A percentile compares a stretch with the other conserved stretches of the same genome.
Evolutionary conservation across 805 yeast genomes (phyloP).

Genomic region (Komagataella populi): DNA sequence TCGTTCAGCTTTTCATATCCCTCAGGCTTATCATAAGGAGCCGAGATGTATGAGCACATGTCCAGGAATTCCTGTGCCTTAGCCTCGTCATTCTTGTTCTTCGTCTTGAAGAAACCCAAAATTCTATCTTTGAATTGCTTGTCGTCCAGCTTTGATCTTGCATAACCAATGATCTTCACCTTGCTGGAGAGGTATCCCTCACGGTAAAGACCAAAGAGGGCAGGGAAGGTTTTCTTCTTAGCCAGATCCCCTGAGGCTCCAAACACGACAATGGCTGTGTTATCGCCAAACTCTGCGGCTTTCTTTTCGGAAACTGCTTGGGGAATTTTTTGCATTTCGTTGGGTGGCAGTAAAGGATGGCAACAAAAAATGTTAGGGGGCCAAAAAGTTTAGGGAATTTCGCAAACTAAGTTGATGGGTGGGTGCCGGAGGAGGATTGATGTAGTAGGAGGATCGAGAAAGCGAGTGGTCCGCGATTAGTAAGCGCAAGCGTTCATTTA

Average conservation of each 20-base stretch:
- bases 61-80: slow-evolving; percentile 48
- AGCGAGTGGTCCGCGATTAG: not conserved
- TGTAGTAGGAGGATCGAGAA: not conserved
- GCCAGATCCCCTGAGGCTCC: slow-evolving; percentile 96
- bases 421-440: slow-evolving; percentile 1
- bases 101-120: slow-evolving; percentile 39
- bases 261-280: slow-evolving; percentile 67
- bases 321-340: not conserved
- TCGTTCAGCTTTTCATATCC: slow-evolving; percentile 52
- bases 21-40: slow-evolving; percentile 68
- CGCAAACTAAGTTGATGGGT: not conserved
- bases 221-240: slow-evolving; percentile 89
- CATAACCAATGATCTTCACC: slow-evolving; percentile 79
- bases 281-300: slow-evolving; percentile 35
- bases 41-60: slow-evolving; percentile 56
- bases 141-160: slow-evolving; percentile 61
- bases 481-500: not conserved
- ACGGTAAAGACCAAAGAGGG: slow-evolving; percentile 57
- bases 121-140: slow-evolving; percentile 62
- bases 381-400: not conserved
- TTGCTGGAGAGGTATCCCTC: slow-evolving; percentile 65
- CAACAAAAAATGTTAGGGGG: not conserved
- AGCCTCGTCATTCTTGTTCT: slow-evolving; percentile 18
- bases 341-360: not conserved
- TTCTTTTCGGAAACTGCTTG: not conserved